Conservation (phyloP, 2,329 filamentous ascomycete species). For the Hortaea werneckii region DNA sequence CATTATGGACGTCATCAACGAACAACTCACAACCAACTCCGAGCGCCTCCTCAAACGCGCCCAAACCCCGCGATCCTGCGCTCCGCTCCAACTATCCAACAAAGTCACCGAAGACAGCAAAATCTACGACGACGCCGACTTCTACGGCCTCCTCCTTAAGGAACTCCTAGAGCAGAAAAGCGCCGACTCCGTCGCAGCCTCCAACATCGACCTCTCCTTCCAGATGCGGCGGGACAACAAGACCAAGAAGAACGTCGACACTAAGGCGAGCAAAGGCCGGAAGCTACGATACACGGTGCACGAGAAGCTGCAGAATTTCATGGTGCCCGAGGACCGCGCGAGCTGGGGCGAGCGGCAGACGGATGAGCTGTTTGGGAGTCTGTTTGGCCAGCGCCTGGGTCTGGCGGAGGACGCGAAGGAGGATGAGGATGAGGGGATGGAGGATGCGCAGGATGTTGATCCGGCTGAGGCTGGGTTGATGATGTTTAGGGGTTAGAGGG, state of each 20-base stretch:
- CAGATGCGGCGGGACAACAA: slow-evolving; percentile 61
- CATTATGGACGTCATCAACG: slow-evolving; percentile 56
- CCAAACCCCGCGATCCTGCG: slow-evolving; percentile 63
- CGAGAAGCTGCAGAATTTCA: slow-evolving; percentile 96
- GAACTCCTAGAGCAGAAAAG: slow-evolving; percentile 83
- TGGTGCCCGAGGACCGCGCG: slow-evolving; percentile 78
- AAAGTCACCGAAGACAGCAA: slow-evolving; percentile 44
- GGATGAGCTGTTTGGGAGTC: slow-evolving; percentile 48
- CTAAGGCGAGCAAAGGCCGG: slow-evolving; percentile 86
- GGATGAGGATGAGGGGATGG: slow-evolving; percentile 24
- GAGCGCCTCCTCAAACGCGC: slow-evolving; percentile 62
- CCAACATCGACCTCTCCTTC: slow-evolving; percentile 28
- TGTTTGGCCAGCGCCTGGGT: slow-evolving; percentile 37
- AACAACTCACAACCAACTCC: slow-evolving; percentile 55
- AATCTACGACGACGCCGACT: slow-evolving; percentile 88
- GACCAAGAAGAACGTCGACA: slow-evolving; percentile 78
- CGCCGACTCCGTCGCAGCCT: slow-evolving; percentile 39
- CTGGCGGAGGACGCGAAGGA: slow-evolving; percentile 34
- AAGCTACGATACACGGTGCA: slow-evolving; percentile 93
- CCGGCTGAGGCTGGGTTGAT: slow-evolving; percentile 20
- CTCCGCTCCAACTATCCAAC: slow-evolving; percentile 50
- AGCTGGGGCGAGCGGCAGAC: slow-evolving; percentile 72
- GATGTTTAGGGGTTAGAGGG: slow-evolving; percentile 21
- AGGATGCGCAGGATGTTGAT: slow-evolving; percentile 12
- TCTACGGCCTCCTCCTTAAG: slow-evolving; percentile 87